Evolutionary conservation across 805 yeast genomes (phyloP), one percentile per base, ranked within the genome.

Genomic region (Kodamaea laetipori): DNA sequence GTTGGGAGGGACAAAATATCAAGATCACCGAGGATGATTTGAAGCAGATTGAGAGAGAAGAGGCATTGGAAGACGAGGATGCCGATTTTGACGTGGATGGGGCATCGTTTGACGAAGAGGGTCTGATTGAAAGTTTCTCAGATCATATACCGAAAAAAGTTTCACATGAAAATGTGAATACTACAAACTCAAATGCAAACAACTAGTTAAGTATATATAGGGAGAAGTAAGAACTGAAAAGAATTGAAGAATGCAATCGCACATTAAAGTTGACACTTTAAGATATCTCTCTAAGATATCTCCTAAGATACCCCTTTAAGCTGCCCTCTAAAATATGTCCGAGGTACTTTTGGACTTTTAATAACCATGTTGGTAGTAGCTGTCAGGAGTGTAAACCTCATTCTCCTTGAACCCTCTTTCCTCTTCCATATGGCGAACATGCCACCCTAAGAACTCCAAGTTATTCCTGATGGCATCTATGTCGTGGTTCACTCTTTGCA

Each of bases 1-100:
- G 62, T 24, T 71, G 76, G 76, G 75, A 69, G 49, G 58, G 61
- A 19, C 47, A 56, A 23, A 61, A 67, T 39, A 47, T 64, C 16
- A 57, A 57, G 31, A 44, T 62, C 23, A 47, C 60, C 3, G 44
- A 32, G 13, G 43, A n/a, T 16, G 43, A 40, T 16, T n/a, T 40
- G 24, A 45, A 33, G 26, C 37, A 33, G 10, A 33, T 21, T 18
- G 37, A 33, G 16, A 16, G 10, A 10, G 26, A 33, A 18, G 37
- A 33, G 10, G 37, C 4, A 9, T 37, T 18, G 39, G 39, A 41
- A 13, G 45, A 28, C 9, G 46, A 48, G 7, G 57, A 49, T 11
- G 36, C 27, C 7, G 48, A 37, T 13, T 26, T 46, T 13, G 49
- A 49, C 21, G 50, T 48, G 10, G 53, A 53, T 24, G 52, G 45